These are phyloP conservation scores for Rhizopus delemar DNA, from an alignment of 371 early-diverging fungal species.

Conservation along the genomic window DNA sequence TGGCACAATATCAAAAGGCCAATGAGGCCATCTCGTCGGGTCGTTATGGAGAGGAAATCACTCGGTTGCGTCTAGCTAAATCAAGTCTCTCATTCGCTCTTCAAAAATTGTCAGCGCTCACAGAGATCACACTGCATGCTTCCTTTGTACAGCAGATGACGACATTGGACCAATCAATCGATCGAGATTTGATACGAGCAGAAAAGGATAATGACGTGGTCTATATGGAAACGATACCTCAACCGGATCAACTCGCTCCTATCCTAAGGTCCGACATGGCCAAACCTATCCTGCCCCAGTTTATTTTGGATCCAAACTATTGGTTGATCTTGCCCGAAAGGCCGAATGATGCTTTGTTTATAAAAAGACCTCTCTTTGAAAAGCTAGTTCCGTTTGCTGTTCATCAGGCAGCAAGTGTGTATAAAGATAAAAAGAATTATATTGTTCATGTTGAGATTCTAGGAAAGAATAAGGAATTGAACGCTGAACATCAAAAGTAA, in stretches of 20 bases:
- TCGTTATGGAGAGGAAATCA: constrained; percentile 85
- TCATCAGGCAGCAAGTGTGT: constrained; percentile 85
- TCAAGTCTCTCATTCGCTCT: constrained; percentile 17
- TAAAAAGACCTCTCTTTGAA: constrained; percentile 78
- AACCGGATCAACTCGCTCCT: constrained; percentile 53
- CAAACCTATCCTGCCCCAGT: constrained; percentile 54
- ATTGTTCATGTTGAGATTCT: constrained; percentile 67
- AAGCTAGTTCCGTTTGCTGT: constrained; percentile 88
- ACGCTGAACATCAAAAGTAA: constrained; percentile 61
- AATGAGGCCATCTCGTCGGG: constrained; percentile 68
- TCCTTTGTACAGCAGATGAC: constrained; percentile 30
- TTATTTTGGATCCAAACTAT: constrained; percentile 39
- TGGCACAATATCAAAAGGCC: constrained; percentile 76
- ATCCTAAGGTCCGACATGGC: constrained; percentile 78
- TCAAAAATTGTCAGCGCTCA: constrained; percentile 23
- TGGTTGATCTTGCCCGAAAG: constrained; percentile 20
- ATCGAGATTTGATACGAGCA: constrained; percentile 65
- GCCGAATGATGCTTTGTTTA: constrained; percentile 34
- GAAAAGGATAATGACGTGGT: constrained; percentile 89
- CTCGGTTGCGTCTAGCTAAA: constrained; percentile 66
- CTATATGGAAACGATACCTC: constrained; percentile 80
- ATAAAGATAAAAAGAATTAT: constrained; percentile 74
- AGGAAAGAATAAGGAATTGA: constrained; percentile 61
- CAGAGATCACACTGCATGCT: neutral
- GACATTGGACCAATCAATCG: constrained; percentile 56